Percentiles rank a stretch among this genome's conserved stretches.
Conservation (phyloP, 495 filamentous ascomycete species). For the Baudoinia panamericana region DNA sequence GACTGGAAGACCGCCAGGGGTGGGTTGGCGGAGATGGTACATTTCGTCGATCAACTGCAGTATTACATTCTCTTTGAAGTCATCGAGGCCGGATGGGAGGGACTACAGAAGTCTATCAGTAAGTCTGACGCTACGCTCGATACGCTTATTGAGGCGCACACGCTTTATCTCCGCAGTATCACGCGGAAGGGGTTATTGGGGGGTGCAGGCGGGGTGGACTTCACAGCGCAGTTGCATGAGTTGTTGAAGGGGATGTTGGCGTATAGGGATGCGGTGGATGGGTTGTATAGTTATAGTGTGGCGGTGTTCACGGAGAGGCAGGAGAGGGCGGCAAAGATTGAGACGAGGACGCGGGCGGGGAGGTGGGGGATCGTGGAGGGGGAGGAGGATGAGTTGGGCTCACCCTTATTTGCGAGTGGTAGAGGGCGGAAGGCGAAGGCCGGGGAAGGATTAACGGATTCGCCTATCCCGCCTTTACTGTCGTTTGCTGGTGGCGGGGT, state of each 20-base stretch:
- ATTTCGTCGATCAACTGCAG: conserved; percentile 92
- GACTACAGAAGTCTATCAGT: conserved; percentile 63
- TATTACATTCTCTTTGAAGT: conserved; percentile 99
- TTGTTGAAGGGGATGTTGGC: conserved; percentile 87
- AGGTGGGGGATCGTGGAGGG: conserved; percentile 52
- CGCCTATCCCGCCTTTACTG: conserved; percentile 9
- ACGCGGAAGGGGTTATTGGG: conserved; percentile 94
- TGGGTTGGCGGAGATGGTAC: conserved; percentile 90
- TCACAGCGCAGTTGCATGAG: conserved; percentile 80
- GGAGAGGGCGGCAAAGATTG: conserved; percentile 62
- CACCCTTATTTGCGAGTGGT: conserved; percentile 1
- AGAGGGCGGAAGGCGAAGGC: background rate
- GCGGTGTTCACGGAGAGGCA: conserved; percentile 86
- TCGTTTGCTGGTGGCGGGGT: conserved; percentile 14
- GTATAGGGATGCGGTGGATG: conserved; percentile 88
- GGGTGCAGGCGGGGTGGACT: conserved; percentile 50
- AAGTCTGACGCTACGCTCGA: conserved; percentile 82
- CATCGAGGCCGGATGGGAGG: conserved; percentile 87
- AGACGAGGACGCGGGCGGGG: conserved; percentile 47
- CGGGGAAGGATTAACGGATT: conserved; percentile 7
- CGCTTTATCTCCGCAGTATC: conserved; percentile 78
- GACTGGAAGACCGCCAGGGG: conserved; percentile 88
- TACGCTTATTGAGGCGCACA: conserved; percentile 86
- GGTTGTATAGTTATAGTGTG: conserved; percentile 84
- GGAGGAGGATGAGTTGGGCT: conserved; percentile 22